Base-by-base conservation (phyloP, 2,329 filamentous ascomycete genomes). In the Periglandula ipomoeae region DNA sequence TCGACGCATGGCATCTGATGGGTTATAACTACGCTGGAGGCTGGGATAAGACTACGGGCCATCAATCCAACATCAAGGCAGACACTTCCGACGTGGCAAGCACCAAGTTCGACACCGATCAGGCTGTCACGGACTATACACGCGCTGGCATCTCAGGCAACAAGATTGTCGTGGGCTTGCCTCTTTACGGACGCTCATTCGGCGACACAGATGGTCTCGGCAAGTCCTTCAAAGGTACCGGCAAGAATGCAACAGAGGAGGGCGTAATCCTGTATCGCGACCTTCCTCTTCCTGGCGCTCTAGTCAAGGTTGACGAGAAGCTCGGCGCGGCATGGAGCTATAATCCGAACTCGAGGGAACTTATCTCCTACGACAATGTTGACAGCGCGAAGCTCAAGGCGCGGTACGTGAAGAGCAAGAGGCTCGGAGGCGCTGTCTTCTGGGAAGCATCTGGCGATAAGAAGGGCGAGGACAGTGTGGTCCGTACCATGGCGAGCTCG, bases 101-200 rank as follows among this genome's bases (percentile, higher is more conserved):
- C 24, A 91, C 87, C 1, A 84, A 84, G 8, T 86, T 84, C 68
- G 84, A 74, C 68, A 85, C 83, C 3, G 71, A 85, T 44, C 67
- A 71, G 32, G 86, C 86, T 3, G 68, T 94, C 23, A 61, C 70
- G 8, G 78, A 60, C 38, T 67, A 67, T 49, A 65, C 79, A 10
- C 59, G 69, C 3, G 69, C 73, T 11, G 81, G 81, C 8, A 73
- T 93, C 8, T 57, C 73, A 0, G 54, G 79, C 0, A 61, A 67
- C 44, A 91, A 90, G 66, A 79, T 94, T 45, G 75, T 87, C 6
- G 66, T 93, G 27, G 87, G 87, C 1, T 76, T 91, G 68, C 86
- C 88, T 0, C 72, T 93, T 1, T 93, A 91, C 60, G 88, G 87
- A 1, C 82, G 87, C n/a, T 75, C 82, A 0, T 93, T 93, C 59